Conservation (phyloP, 202 grass and related monocot genomes). For the Carex arenaria region DNA sequence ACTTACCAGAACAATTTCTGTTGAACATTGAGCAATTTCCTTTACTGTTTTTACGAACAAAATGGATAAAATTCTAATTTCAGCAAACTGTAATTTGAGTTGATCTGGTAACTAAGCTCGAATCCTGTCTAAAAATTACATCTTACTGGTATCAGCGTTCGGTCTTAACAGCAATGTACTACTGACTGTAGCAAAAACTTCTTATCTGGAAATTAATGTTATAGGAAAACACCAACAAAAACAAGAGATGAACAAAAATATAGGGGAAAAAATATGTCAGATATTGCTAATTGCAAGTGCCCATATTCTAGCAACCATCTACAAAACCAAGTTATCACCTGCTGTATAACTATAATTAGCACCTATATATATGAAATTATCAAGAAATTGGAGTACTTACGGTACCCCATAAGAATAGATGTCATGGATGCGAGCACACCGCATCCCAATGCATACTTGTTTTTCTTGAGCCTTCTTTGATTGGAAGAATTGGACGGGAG, state of each 20-base stretch:
- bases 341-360: background rate
- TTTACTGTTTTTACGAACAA: background rate
- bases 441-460: slow-evolving; percentile 71
- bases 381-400: slow-evolving; percentile 24
- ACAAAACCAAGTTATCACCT: background rate
- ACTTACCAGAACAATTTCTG: background rate
- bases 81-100: background rate
- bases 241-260: background rate
- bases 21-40: background rate
- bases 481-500: background rate
- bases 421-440: slow-evolving; percentile 74
- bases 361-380: background rate
- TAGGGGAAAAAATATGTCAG: too few species aligned
- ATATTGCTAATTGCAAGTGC: too few species aligned
- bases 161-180: background rate
- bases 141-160: background rate
- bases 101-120: background rate
- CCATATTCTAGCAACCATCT: too few species aligned
- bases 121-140: background rate
- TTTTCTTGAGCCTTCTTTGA: background rate
- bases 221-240: background rate
- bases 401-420: slow-evolving; percentile 71
- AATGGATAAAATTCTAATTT: background rate
- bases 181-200: background rate
- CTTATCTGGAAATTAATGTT: background rate